These are phyloP conservation scores for Filobasidium uniguttulatum DNA, from an alignment of 1,284 basidiomycete species.

Conservation along the genomic window DNA sequence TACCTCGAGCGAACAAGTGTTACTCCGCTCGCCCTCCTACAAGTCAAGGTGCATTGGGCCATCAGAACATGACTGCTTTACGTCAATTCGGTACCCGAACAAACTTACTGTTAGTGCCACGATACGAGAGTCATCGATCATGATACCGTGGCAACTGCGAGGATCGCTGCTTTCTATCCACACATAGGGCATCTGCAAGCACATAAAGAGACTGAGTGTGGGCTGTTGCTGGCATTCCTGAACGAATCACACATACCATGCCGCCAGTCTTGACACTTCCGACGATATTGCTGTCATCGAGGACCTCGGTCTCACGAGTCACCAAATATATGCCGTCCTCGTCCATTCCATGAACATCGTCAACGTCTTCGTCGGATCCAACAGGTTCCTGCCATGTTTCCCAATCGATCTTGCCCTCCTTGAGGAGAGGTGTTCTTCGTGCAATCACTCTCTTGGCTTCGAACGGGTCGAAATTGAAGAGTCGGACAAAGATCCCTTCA, in stretches of 20 bases:
- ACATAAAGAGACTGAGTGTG: neutral
- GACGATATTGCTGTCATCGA: neutral
- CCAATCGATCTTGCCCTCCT: neutral
- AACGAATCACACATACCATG: neutral
- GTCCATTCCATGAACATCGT: slow-evolving; percentile 19
- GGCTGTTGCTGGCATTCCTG: no score
- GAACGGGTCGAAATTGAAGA: slow-evolving; percentile 34
- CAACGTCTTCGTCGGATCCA: slow-evolving; percentile 5
- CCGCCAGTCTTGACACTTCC: slow-evolving; percentile 19
- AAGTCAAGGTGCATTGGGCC: no score
- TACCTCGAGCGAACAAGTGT: no score
- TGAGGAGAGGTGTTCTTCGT: slow-evolving; percentile 7
- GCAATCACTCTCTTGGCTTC: slow-evolving; percentile 23
- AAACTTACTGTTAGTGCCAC: slow-evolving; percentile 25
- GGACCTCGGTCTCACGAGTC: slow-evolving; percentile 1
- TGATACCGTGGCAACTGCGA: slow-evolving; percentile 19
- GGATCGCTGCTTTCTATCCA: slow-evolving; percentile 16
- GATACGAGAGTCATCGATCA: slow-evolving; percentile 33
- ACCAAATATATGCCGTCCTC: slow-evolving; percentile 8
- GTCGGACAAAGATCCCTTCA: slow-evolving; percentile 14
- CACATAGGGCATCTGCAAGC: slow-evolving; percentile 24
- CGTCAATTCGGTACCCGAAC: no score
- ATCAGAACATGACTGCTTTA: no score
- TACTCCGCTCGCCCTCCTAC: no score
- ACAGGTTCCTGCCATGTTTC: neutral